Evolutionary conservation across 305 asterid genomes (phyloP), one percentile per base, ranked within the genome.

Genomic region (Striga hermonthica): DNA sequence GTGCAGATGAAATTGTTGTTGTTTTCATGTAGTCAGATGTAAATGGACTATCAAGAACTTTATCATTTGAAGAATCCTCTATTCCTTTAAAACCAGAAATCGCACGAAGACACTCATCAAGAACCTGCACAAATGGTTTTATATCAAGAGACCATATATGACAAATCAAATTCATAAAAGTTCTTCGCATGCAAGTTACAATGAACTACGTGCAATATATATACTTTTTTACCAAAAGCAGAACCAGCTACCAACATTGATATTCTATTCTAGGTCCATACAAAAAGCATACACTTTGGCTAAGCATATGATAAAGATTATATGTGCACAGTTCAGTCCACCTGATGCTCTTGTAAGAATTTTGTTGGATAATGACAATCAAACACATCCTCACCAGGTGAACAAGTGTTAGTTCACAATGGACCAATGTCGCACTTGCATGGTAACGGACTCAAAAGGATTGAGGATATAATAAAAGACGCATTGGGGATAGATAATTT

Each of bases 51-150:
- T 76, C 86, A 70, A 87, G 75, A 68, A 81, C 75, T 59, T 83
- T 87, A 79, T 92, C 97, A 77, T 81, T 85, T 65, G 90, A 79
- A 69, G 83, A 83, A 86, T 92, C 98, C 76, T 92, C 98, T 62
- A 95, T 87, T 74, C 97, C 98, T 80, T 82, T 86, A 81, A 92
- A 92, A 70, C 91, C 94, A 72, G 97, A 87, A 52, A 87, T 80
- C 53, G 97, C 98, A 74, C 97, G 98, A 74, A 92, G 95, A 74
- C 88, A 83, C 80, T 89, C 96, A 84, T 92, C 98, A 79, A 92
- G 73, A 74, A 90, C 85, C 98, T 92, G 89, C 62, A 76, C 62
- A 77, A 62, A 65, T 40, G 57, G 45, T 64, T 34, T 22, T 69
- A 72, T 31, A 45, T 45, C 16, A 61, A 60, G 54, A 57, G 67